phyloP scores from a whole-genome alignment of 306 rosid species.

The Cicer bijugum region DNA sequence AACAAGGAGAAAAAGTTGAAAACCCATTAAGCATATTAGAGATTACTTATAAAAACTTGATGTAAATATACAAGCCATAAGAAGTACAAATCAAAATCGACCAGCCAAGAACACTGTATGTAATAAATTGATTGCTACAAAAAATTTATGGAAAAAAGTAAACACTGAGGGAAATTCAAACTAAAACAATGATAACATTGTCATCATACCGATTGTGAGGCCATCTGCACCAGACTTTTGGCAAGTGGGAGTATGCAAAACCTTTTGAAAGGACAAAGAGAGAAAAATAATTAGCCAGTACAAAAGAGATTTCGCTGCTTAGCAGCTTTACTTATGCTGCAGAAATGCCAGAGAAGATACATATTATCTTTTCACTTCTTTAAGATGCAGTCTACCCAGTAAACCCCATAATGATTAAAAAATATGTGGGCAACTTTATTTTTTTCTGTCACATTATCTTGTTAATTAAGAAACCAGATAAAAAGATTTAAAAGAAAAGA shows the following conservation, averaged over 20 bases:
- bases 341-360: slow-evolving; percentile 22
- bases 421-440: background rate
- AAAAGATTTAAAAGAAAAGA: background rate
- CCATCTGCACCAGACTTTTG: slow-evolving; percentile 57
- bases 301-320: slow-evolving; percentile 9
- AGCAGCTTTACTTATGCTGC: background rate
- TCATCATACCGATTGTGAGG: slow-evolving; percentile 71
- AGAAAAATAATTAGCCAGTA: slow-evolving; percentile 16
- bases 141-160: background rate
- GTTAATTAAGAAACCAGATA: slow-evolving; percentile 22
- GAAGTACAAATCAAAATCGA: slow-evolving; percentile 17
- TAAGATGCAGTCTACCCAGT: slow-evolving; percentile 3
- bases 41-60: slow-evolving; percentile 20
- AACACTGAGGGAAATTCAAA: slow-evolving; percentile 11
- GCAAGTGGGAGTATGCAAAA: slow-evolving; percentile 82
- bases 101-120: slow-evolving; percentile 10
- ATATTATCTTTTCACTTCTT: slow-evolving; percentile 15
- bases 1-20: background rate
- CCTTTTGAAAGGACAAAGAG: slow-evolving; percentile 51
- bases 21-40: background rate
- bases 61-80: slow-evolving; percentile 2
- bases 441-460: background rate
- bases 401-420: too few species aligned
- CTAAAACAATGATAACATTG: slow-evolving; percentile 27
- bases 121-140: slow-evolving; percentile 1